A percentile compares a stretch with the other conserved stretches of the same genome.
Conservation (phyloP, 768 basidiomycete genomes). For the Lactarius vividus region DNA sequence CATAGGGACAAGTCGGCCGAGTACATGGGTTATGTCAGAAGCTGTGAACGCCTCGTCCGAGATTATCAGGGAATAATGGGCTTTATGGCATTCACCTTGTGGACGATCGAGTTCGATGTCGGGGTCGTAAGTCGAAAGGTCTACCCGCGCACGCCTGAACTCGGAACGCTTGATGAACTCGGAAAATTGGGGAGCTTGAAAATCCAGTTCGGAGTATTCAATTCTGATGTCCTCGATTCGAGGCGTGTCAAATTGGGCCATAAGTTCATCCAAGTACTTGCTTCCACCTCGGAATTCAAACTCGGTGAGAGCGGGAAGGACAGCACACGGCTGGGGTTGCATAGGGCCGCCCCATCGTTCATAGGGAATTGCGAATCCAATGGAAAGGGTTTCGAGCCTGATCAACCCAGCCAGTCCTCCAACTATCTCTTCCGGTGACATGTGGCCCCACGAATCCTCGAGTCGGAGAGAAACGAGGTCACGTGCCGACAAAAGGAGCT, state of each 20-base stretch:
- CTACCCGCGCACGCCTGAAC: neutral
- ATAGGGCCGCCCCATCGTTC: neutral
- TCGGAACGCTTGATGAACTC: neutral
- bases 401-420: neutral
- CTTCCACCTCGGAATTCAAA: neutral
- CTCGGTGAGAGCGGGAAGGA: neutral
- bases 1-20: neutral
- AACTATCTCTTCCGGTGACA: neutral
- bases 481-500: neutral
- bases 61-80: neutral
- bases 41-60: too few relatives aligned
- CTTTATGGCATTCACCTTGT: neutral
- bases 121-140: neutral
- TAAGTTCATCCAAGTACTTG: neutral
- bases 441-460: accelerated
- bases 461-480: neutral
- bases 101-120: neutral
- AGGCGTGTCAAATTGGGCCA: neutral
- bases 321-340: neutral
- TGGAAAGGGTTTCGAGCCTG: neutral
- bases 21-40: neutral
- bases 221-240: neutral
- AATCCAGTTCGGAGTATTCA: neutral
- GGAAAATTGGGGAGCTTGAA: neutral
- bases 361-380: neutral